These are phyloP conservation scores for Phytophthora foliorum DNA, from an alignment of 352 stramenopile genomes.

Conservation along the genomic window DNA sequence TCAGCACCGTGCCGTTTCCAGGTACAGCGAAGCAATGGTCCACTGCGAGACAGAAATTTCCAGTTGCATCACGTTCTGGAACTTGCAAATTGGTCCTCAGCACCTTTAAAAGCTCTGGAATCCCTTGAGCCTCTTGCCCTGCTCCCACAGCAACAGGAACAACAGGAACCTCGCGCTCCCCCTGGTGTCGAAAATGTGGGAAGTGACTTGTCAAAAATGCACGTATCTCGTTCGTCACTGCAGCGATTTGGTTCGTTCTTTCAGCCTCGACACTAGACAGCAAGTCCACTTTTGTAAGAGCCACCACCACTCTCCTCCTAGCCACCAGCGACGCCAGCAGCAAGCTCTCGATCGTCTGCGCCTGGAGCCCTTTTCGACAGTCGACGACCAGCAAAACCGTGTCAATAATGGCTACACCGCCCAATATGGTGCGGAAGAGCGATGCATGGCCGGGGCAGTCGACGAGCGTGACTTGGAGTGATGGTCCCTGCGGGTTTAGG, in stretches of 20 bases:
- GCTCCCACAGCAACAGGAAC: slow-evolving; percentile 82
- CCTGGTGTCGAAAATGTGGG: not conserved
- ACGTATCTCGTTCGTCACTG: slow-evolving; percentile 78
- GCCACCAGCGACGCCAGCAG: slow-evolving; percentile 95
- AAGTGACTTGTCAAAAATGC: slow-evolving; percentile 15
- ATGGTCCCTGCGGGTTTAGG: slow-evolving; percentile 19
- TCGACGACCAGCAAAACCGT: slow-evolving; percentile 98
- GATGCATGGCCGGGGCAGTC: slow-evolving; percentile 98
- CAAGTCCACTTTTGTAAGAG: slow-evolving; percentile 98
- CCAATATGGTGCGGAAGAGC: slow-evolving; percentile 99
- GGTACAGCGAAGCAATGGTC: slow-evolving; percentile 99
- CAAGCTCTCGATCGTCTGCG: slow-evolving; percentile 98
- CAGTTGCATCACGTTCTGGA: slow-evolving; percentile 52
- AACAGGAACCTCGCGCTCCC: slow-evolving; percentile 58
- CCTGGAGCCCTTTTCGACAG: slow-evolving; percentile 97
- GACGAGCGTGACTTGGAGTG: slow-evolving; percentile 95
- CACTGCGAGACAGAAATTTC: slow-evolving; percentile 94
- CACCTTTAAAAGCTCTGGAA: slow-evolving; percentile 54
- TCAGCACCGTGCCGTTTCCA: slow-evolving; percentile 98
- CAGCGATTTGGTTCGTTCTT: slow-evolving; percentile 55
- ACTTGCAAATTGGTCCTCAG: slow-evolving; percentile 47
- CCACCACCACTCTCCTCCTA: slow-evolving; percentile 91
- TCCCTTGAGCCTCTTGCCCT: slow-evolving; percentile 52
- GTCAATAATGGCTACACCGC: slow-evolving; percentile 99
- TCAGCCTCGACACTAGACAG: slow-evolving; percentile 54